These are phyloP conservation scores for Phyllosticta paracitricarpa DNA, from an alignment of 2,329 filamentous ascomycete genomes.

Conservation along the genomic window DNA sequence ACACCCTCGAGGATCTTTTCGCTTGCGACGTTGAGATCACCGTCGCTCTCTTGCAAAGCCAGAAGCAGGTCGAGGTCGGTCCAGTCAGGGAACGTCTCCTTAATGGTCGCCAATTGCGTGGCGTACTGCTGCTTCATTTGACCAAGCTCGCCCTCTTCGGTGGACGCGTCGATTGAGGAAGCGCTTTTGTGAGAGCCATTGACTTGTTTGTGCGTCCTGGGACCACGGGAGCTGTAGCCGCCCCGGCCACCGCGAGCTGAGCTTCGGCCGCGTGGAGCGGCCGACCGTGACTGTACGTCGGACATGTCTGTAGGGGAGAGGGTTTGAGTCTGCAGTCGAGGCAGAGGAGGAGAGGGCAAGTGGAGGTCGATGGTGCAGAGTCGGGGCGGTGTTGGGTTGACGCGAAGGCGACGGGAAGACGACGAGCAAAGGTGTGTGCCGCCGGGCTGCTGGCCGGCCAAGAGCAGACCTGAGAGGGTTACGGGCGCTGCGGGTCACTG, in stretches of 20 bases:
- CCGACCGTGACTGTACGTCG: constrained; percentile 79
- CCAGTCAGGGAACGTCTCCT: constrained; percentile 93
- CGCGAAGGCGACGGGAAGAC: constrained; percentile 7
- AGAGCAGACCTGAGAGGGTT: neutral
- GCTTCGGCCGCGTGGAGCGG: constrained; percentile 79
- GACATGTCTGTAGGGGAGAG: constrained; percentile 58
- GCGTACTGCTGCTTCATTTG: constrained; percentile 87
- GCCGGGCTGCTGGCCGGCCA: neutral
- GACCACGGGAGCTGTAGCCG: constrained; percentile 48
- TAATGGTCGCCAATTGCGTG: constrained; percentile 67
- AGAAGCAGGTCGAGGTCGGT: constrained; percentile 90
- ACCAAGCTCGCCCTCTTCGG: constrained; percentile 82
- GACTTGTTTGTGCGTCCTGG: constrained; percentile 37
- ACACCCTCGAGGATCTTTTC: constrained; percentile 72
- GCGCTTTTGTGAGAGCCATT: constrained; percentile 61
- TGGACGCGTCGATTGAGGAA: constrained; percentile 49
- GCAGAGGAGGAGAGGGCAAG: constrained; percentile 18
- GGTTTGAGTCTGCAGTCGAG: constrained; percentile 16
- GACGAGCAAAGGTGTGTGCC: constrained; percentile 2
- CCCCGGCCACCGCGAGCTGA: constrained; percentile 78
- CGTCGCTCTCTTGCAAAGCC: constrained; percentile 78
- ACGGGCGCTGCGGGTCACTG: neutral
- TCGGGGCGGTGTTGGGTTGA: constrained; percentile 13
- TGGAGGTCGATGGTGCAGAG: constrained; percentile 22
- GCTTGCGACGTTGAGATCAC: constrained; percentile 62